Percentiles rank a stretch among this genome's conserved stretches.
phyloP scores from a whole-genome alignment of 495 filamentous ascomycete genomes.

The Podospora tetraspora region DNA sequence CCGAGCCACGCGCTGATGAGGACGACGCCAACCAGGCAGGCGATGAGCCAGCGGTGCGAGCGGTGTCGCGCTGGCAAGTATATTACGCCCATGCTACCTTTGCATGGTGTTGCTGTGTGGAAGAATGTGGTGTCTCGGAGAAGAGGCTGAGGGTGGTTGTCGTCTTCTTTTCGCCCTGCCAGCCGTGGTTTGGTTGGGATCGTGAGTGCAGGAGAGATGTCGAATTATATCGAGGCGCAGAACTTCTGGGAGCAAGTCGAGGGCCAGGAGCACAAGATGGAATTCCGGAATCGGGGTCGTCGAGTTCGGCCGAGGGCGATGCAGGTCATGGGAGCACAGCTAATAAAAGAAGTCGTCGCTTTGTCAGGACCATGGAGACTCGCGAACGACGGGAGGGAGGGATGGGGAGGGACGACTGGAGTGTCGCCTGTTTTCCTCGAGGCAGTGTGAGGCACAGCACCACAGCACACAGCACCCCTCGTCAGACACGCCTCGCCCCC shows the following conservation, averaged over 20 bases:
- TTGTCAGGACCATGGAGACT: not conserved
- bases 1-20: conserved; percentile 15
- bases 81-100: conserved; percentile 16
- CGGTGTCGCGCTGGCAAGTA: conserved; percentile 13
- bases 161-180: not conserved
- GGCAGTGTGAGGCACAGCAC: not conserved
- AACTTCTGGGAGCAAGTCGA: not conserved
- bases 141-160: too few relatives aligned
- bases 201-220: not conserved
- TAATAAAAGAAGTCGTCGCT: not conserved
- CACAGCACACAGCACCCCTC: not conserved
- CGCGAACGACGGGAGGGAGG: not conserved
- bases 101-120: conserved; percentile 2
- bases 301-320: not conserved
- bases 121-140: not conserved
- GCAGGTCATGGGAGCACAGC: not conserved
- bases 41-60: conserved; percentile 14
- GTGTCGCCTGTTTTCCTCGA: not conserved
- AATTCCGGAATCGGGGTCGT: not conserved
- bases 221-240: not conserved
- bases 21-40: conserved; percentile 6
- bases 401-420: not conserved
- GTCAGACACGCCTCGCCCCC: not conserved
- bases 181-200: too few relatives aligned
- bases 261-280: not conserved